Evolutionary conservation across 2,329 filamentous ascomycete genomes (phyloP), one percentile per base, ranked within the genome.

Genomic region (Venturia asperata): DNA sequence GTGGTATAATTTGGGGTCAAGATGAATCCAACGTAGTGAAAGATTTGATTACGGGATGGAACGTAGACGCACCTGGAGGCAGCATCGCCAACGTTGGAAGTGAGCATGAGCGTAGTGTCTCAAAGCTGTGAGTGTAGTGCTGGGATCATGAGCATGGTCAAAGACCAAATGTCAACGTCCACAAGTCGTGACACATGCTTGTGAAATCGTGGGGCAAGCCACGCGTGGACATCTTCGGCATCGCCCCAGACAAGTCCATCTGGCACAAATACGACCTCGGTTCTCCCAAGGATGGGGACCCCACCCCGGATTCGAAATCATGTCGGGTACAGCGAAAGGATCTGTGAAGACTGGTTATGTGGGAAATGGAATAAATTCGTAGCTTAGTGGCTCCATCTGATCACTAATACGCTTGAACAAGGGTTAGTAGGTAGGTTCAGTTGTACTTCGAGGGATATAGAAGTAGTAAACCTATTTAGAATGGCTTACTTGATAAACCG

Each of bases 1-100:
- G 72, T 45, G 72, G 71, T 0, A 30, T 74, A 34, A 66, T 74
- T 1, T 75, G 74, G 74, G 74, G 74, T 9, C 73, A 75, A 41
- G 74, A 75, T 39, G 72, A 75, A 61, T 70, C 64, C 3, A 72
- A 70, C 61, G 71, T 75, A 0, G 70, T 75, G 0, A 72, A 75
- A 61, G 74, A 75, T 65, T 19, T 74, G 39, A 73, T 75, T 49
- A 70, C 70, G 2, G 74, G 74, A 2, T 75, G 74, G 73, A 67
- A 71, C 52, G 64, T 5, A 61, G 60, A 45, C 10, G 39, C 9
- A 45, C 39, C 39, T 41, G 39, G 37, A n/a, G 30, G 27, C 7
- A 19, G 10, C 17, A 10, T 37, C 7, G 52, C 52, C 30, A 30
- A 37, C 37, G 52, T 58, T 37, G 52, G 52, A 21, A 10, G 1